These are phyloP conservation scores for Paramecium bursaria DNA, from an alignment of 73 alveolate species.

Conservation along the genomic window DNA sequence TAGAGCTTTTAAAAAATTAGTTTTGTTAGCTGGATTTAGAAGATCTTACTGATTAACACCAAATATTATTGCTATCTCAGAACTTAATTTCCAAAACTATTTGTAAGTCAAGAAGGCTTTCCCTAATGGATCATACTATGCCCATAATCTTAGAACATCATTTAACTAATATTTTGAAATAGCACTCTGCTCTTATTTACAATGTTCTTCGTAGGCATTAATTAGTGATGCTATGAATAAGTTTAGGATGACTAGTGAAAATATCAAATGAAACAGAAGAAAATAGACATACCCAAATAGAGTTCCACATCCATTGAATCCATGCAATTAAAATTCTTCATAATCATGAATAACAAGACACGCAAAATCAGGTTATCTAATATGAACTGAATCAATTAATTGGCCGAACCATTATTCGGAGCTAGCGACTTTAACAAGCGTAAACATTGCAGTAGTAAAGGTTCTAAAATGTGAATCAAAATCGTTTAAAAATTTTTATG, in stretches of 20 bases:
- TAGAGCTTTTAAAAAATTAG: conserved; percentile 31
- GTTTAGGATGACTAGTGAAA: conserved; percentile 34
- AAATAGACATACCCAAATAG: not conserved
- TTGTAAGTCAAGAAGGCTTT: conserved; percentile 22
- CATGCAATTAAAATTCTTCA: conserved; percentile 12
- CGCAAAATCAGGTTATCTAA: conserved; percentile 37
- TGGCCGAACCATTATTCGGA: conserved; percentile 43
- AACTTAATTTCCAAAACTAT: conserved; percentile 46
- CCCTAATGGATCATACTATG: conserved; percentile 51
- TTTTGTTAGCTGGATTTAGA: conserved; percentile 29
- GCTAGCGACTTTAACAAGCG: conserved; percentile 60
- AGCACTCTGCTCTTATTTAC: conserved; percentile 41
- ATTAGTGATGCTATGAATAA: conserved; percentile 43
- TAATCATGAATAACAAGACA: conserved; percentile 6
- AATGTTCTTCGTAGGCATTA: conserved; percentile 58
- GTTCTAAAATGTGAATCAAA: conserved; percentile 52
- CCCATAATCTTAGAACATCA: conserved; percentile 47
- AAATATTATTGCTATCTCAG: conserved; percentile 22
- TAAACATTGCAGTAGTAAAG: conserved; percentile 59
- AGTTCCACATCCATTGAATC: conserved; percentile 57
- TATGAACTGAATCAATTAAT: conserved; percentile 48
- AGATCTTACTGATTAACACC: conserved; percentile 33
- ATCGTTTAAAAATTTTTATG: conserved; percentile 22
- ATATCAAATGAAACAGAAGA: conserved; percentile 21
- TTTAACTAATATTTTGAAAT: conserved; percentile 34